These are phyloP conservation scores for Senna siamea DNA, from an alignment of 306 rosid genomes.

Conservation along the genomic window DNA sequence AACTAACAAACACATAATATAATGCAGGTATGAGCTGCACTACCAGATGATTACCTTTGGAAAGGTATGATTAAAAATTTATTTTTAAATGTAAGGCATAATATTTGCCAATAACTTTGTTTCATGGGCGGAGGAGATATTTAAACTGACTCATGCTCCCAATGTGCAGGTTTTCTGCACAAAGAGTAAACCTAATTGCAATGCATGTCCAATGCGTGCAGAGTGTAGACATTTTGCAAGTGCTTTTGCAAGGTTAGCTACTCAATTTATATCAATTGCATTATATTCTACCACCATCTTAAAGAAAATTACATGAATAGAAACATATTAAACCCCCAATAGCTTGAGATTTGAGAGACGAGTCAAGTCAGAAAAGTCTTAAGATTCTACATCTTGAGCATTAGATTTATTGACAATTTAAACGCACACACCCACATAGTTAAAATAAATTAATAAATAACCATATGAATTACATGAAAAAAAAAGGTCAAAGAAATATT, in stretches of 20 bases:
- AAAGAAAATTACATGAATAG: conserved; percentile 24
- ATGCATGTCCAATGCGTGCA: conserved; percentile 98
- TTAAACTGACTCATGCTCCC: conserved; percentile 39
- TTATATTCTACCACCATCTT: conserved; percentile 33
- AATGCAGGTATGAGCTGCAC: conserved; percentile 87
- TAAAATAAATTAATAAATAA: not conserved
- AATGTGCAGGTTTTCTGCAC: conserved; percentile 91
- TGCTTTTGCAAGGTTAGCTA: conserved; percentile 93
- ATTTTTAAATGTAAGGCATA: conserved; percentile 13
- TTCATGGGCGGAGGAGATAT: conserved; percentile 15
- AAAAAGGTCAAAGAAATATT: not conserved
- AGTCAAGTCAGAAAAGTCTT: conserved; percentile 30
- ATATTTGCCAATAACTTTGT: conserved; percentile 29
- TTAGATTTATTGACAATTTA: conserved; percentile 27
- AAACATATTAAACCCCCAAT: not conserved
- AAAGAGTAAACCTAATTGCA: conserved; percentile 89
- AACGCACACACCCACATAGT: conserved; percentile 7
- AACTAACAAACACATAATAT: conserved; percentile 44
- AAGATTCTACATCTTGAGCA: conserved; percentile 28
- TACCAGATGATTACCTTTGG: conserved; percentile 98
- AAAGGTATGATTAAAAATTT: conserved; percentile 57
- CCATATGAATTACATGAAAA: conserved; percentile 1
- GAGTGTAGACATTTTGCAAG: conserved; percentile 99
- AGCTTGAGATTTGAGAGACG: conserved; percentile 9
- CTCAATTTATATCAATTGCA: conserved; percentile 27